A percentile compares a stretch with the other conserved stretches of the same genome.
These are phyloP conservation scores for Boletus coccyginus DNA, from an alignment of 768 basidiomycete genomes.

Conservation along the genomic window DNA sequence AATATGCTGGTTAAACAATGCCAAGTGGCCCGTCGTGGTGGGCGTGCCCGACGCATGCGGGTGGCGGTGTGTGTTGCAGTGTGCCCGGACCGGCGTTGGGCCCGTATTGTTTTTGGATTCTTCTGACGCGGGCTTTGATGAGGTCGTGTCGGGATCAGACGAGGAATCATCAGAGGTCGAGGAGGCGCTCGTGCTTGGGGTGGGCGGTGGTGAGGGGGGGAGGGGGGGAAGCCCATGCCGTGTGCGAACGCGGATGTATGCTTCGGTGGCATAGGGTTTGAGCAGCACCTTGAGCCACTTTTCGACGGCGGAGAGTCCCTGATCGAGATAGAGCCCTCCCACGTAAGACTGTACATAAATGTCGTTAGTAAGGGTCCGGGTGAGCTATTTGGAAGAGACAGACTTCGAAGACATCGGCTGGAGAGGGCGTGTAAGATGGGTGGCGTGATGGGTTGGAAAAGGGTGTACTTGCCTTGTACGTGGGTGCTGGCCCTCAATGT, in stretches of 20 bases:
- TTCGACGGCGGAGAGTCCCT: constrained; percentile 55
- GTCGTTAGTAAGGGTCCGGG: constrained; percentile 1
- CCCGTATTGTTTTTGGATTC: background rate
- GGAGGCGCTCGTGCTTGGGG: constrained; percentile 17
- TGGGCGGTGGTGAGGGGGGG: constrained; percentile 26
- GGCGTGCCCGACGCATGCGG: constrained; percentile 25
- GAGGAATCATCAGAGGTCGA: constrained; percentile 9
- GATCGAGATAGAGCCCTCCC: constrained; percentile 73
- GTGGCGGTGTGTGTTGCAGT: background rate
- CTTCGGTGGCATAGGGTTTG: constrained; percentile 56
- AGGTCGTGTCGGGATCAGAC: background rate
- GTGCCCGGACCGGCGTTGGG: constrained; percentile 11
- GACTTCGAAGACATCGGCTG: constrained; percentile 82
- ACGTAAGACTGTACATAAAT: constrained; percentile 57
- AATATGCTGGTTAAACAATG: constrained; percentile 76
- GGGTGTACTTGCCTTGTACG: constrained; percentile 57
- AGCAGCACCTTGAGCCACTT: constrained; percentile 64
- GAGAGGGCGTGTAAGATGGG: constrained; percentile 1
- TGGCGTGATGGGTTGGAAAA: background rate
- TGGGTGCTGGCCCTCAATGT: constrained; percentile 65
- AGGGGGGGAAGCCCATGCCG: constrained; percentile 64
- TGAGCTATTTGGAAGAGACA: constrained; percentile 7
- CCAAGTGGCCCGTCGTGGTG: constrained; percentile 58
- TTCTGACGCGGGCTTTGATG: background rate
- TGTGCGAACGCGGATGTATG: constrained; percentile 60